Evolutionary conservation across 805 yeast genomes (phyloP).

Genomic region (Ogataea glucozyma): DNA sequence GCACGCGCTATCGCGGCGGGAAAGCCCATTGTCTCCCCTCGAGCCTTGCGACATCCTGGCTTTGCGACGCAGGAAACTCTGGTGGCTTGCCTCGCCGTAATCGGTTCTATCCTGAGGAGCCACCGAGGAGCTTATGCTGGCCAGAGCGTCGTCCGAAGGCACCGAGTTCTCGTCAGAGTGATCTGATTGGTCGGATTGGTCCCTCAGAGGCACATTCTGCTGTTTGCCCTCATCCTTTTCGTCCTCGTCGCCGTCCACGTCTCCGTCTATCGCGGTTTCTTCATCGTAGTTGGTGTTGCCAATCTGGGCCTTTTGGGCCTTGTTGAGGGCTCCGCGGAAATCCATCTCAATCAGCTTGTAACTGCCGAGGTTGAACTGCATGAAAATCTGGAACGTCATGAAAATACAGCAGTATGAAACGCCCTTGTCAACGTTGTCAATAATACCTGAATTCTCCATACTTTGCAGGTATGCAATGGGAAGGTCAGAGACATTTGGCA

Average conservation of each 20-base stretch:
- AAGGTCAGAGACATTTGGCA: slow-evolving; percentile 79
- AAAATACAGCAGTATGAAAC: slow-evolving; percentile 83
- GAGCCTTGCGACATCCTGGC: slow-evolving; percentile 1
- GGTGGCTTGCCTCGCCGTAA: slow-evolving; percentile 9
- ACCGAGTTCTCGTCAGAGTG: no score
- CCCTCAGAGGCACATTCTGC: no score
- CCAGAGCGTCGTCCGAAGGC: no score
- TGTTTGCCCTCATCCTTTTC: slow-evolving; percentile 2
- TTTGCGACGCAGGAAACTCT: slow-evolving; percentile 6
- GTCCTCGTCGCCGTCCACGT: slow-evolving; percentile 15
- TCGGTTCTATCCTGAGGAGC: not conserved
- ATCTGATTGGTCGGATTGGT: no score
- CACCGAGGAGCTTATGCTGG: slow-evolving; percentile 16
- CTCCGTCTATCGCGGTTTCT: slow-evolving; percentile 12
- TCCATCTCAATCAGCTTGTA: slow-evolving; percentile 71
- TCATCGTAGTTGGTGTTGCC: slow-evolving; percentile 21
- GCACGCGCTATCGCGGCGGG: slow-evolving; percentile 11
- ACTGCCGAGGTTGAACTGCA: slow-evolving; percentile 76
- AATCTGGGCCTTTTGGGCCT: slow-evolving; percentile 28
- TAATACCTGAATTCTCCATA: slow-evolving; percentile 60
- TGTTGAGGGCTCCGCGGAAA: slow-evolving; percentile 43
- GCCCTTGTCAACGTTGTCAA: slow-evolving; percentile 67
- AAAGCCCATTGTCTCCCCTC: not conserved
- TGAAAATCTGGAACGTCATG: slow-evolving; percentile 63
- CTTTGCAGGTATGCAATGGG: slow-evolving; percentile 85